Conservation (phyloP, 345 rosid species). For the Euphorbia peplus region DNA sequence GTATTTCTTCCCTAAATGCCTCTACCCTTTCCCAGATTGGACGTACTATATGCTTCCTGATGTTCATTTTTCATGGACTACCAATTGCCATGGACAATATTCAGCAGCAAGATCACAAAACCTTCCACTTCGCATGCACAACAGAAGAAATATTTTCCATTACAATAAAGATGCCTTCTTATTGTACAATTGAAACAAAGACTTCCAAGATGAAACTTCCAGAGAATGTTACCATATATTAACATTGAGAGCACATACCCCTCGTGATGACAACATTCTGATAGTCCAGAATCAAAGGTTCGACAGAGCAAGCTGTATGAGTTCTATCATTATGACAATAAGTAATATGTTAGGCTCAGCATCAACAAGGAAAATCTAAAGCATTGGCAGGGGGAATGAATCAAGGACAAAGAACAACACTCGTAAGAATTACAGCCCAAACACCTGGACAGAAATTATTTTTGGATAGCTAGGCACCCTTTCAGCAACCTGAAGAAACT, state of each 20-base stretch:
- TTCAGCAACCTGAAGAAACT: slow-evolving; percentile 48
- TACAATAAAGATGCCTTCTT: background rate
- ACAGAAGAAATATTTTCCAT: background rate
- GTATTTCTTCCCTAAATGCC: background rate
- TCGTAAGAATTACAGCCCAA: background rate
- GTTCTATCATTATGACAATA: slow-evolving; percentile 33
- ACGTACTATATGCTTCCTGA: background rate
- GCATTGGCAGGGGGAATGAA: background rate
- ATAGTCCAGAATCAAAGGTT: slow-evolving; percentile 55
- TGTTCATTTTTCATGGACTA: background rate
- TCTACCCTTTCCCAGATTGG: background rate
- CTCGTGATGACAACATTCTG: slow-evolving; percentile 64
- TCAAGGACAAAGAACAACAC: slow-evolving; percentile 1
- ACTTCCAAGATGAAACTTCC: background rate
- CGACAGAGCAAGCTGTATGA: slow-evolving; percentile 54
- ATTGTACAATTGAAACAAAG: background rate
- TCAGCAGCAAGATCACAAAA: background rate
- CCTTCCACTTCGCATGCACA: background rate
- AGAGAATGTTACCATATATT: background rate
- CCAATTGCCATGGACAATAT: background rate
- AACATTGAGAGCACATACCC: slow-evolving; percentile 31
- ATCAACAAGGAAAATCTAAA: background rate
- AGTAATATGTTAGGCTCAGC: slow-evolving; percentile 15
- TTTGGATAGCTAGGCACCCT: slow-evolving; percentile 34
- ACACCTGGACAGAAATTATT: slow-evolving; percentile 51